Conservation (phyloP, 352 stramenopile species). For the Elongisporangium prolatum region DNA sequence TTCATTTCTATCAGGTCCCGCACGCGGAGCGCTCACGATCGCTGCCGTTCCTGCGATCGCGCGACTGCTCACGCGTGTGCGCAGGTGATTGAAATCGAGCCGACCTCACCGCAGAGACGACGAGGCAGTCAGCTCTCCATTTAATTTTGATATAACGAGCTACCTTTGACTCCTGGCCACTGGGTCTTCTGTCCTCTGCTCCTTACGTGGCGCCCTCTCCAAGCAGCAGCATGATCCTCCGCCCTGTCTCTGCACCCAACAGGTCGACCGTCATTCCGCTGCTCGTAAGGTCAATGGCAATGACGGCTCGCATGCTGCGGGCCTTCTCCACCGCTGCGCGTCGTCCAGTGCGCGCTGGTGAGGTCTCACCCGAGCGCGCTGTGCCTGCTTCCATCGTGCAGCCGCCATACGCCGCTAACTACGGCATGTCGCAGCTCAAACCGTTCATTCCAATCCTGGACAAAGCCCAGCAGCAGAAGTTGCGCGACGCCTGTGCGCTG, state of each 20-base stretch:
- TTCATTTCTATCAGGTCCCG: slow-evolving; percentile 28
- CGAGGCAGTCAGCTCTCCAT: background rate
- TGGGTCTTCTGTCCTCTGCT: background rate
- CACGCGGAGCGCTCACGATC: slow-evolving; percentile 69
- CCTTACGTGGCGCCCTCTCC: background rate
- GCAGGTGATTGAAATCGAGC: background rate
- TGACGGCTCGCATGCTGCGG: slow-evolving; percentile 4
- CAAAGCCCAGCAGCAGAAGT: slow-evolving; percentile 44
- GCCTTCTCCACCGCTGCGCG: slow-evolving; percentile 16
- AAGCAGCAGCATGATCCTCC: slow-evolving; percentile 1
- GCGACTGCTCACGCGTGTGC: slow-evolving; percentile 40
- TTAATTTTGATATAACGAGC: background rate
- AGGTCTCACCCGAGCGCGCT: slow-evolving; percentile 36
- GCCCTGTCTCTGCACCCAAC: background rate
- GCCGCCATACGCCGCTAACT: slow-evolving; percentile 59
- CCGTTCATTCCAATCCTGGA: slow-evolving; percentile 80
- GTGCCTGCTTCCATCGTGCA: slow-evolving; percentile 52
- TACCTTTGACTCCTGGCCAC: background rate
- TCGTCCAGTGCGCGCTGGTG: slow-evolving; percentile 35
- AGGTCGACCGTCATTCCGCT: background rate
- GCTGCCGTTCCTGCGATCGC: slow-evolving; percentile 66
- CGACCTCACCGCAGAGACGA: background rate
- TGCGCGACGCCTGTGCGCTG: slow-evolving; percentile 69
- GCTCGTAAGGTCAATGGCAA: slow-evolving; percentile 8
- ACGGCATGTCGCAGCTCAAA: slow-evolving; percentile 60